Conservation (phyloP, 805 yeast species). For the Candida stauntonica region DNA sequence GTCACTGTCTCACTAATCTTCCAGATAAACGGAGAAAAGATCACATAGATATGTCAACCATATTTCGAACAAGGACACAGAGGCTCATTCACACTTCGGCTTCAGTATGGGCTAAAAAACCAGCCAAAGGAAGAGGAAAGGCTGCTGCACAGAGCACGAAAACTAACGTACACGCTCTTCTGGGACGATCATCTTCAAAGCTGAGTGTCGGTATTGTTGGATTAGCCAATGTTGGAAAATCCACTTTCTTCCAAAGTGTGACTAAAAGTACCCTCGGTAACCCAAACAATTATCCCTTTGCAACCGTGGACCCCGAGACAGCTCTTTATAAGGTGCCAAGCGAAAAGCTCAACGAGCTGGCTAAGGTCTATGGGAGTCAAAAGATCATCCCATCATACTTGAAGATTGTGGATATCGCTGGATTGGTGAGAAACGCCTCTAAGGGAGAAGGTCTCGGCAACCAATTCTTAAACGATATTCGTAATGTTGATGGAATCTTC, state of each 20-base stretch:
- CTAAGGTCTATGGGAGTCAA: constrained; percentile 53
- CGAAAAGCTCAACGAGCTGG: constrained; percentile 50
- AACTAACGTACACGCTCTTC: constrained; percentile 12
- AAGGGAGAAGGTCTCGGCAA: constrained; percentile 82
- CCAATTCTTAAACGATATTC: constrained; percentile 71
- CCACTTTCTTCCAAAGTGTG: constrained; percentile 77
- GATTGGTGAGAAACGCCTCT: constrained; percentile 77
- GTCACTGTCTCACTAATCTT: no score
- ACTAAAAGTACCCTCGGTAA: constrained; percentile 64
- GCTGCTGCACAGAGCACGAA: not conserved
- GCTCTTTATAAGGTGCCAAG: constrained; percentile 72
- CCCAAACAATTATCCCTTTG: constrained; percentile 81
- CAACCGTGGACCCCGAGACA: constrained; percentile 76
- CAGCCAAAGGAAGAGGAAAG: constrained; percentile 5
- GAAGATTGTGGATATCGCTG: constrained; percentile 77
- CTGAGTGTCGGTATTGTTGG: constrained; percentile 64
- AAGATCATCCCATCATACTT: constrained; percentile 64
- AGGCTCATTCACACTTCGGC: constrained; percentile 13
- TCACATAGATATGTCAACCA: no score
- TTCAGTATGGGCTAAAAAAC: constrained; percentile 17
- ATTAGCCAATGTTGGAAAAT: constrained; percentile 75
- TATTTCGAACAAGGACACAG: no score
- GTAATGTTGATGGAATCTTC: constrained; percentile 77
- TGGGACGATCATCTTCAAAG: constrained; percentile 27
- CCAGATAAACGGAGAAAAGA: no score